Evolutionary conservation across 2,329 filamentous ascomycete genomes (phyloP), one percentile per base, ranked within the genome.

Genomic region (Cadophora sp.): DNA sequence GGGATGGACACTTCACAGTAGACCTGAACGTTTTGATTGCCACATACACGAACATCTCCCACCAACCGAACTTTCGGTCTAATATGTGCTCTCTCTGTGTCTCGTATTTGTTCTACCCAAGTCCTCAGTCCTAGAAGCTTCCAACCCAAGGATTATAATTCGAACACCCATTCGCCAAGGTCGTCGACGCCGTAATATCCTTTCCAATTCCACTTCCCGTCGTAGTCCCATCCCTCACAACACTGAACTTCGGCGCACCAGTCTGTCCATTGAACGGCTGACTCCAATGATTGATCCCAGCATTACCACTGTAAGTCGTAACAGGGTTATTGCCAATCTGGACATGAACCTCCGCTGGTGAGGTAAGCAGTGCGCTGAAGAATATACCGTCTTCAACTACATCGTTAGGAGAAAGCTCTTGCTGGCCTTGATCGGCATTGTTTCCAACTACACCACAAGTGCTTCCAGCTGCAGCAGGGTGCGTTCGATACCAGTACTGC

Each of bases 401-500:
- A n/a, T 27, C 74, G 71, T 43, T 76, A 63, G 64, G 74, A 50
- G 37, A 73, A 51, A 64, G 63, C 68, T 67, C 73, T 29, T 56
- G 56, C 65, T 67, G 74, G 34, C 55, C 69, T 67, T 69, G 73
- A 34, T 56, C 71, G 40, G 68, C 79, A 29, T 71, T 68, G 37
- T 76, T 75, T 16, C 74, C 80, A 0, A 76, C 75, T 1, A 79
- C 80, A 12, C 76, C 78, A 22, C 78, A 78, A 2, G 75, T 74
- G 3, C 60, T 71, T 9, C 81, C 80, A 0, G 76, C 75, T 1
- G 69, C 63, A 4, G 74, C 77, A 5, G 79, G 80, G 12, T 77
- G 74, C 6, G 76, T 76, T 46, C 80, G 80, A 71, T 83, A 83
- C 82, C 81, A 83, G 73, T 78, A 81, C 50, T 79, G 75, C 62